Base-by-base conservation (phyloP, 495 filamentous ascomycete genomes). In the Podospora sp. region DNA sequence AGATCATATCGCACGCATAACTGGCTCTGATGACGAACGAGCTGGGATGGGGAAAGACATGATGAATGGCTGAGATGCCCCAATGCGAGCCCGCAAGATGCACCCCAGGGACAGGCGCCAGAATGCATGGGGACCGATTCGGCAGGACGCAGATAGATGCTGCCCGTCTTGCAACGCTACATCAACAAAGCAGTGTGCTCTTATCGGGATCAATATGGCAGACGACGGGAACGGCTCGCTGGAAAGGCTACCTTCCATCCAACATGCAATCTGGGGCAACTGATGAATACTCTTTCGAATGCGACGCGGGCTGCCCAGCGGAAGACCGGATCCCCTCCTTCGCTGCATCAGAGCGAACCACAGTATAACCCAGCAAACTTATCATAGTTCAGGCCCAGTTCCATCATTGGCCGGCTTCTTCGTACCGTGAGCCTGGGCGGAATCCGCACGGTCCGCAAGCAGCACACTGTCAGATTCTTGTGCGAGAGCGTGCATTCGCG, bases 171-270 rank as follows among this genome's bases (percentile, higher is more conserved):
- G 11, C 40, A 6, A 46, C 40, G 40, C 40, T 46, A 46, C 40
- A 18, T 46, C 14, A 11, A 46, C 40, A 46, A 4, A 46, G 40
- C 40, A 46, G 11, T 46, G 11, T 51, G 27, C 64, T 59, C 49
- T 60, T 68, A 64, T 52, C 62, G 40, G 24, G 46, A 25, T 61
- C 26, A 65, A 68, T 68, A 64, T 68, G 29, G 52, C 50, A 58
- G 57, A 40, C n/a, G 26, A 14, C 35, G 50, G 53, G 68, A 58
- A 58, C 62, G 68, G 65, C 49, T 66, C 46, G 49, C 6, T 57
- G 53, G 68, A 59, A 65, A 68, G 64, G 71, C 66, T 66, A 69
- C 69, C 71, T n/a, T 73, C 71, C 69, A 66, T 57, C n/a, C 35
- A 20, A 62, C 52, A 12, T 14, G 20, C 67, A 49, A 62, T 68